Evolutionary conservation across 768 basidiomycete species (phyloP).

Genomic region (Bullera alba): DNA sequence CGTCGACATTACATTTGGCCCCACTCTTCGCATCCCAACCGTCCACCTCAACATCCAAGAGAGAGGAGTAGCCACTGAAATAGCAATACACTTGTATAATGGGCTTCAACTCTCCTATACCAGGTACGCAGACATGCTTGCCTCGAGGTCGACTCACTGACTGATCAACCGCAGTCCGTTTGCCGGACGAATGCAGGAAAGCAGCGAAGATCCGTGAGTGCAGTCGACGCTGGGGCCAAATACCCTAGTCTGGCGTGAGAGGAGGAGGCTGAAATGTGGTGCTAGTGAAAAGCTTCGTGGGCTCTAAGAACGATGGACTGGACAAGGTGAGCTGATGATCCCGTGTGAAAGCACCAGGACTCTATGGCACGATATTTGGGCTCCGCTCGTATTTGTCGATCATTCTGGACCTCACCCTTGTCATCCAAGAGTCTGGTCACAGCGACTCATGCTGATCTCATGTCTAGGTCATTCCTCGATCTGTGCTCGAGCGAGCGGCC

Average conservation of each 20-base stretch:
- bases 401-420: conserved; percentile 8
- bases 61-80: too few relatives aligned
- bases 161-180: conserved; percentile 44
- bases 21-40: too few relatives aligned
- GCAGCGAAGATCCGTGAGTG: conserved; percentile 75
- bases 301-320: conserved; percentile 69
- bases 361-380: neutral
- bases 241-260: too few relatives aligned
- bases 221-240: neutral
- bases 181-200: conserved; percentile 79
- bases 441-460: neutral
- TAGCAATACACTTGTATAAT: too few relatives aligned
- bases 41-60: too few relatives aligned
- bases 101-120: conserved; percentile 22
- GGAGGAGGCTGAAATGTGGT: neutral
- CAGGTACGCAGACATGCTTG: conserved; percentile 10
- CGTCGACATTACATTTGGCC: too few relatives aligned
- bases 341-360: neutral
- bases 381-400: neutral
- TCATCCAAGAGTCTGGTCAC: neutral
- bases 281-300: conserved; percentile 76
- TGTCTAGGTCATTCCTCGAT: conserved; percentile 54
- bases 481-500: conserved; percentile 55
- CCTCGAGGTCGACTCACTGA: neutral
- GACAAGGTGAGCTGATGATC: conserved; percentile 55